Evolutionary conservation across 106 monocot genomes (phyloP).

Genomic region (Hemerocallis citrina): DNA sequence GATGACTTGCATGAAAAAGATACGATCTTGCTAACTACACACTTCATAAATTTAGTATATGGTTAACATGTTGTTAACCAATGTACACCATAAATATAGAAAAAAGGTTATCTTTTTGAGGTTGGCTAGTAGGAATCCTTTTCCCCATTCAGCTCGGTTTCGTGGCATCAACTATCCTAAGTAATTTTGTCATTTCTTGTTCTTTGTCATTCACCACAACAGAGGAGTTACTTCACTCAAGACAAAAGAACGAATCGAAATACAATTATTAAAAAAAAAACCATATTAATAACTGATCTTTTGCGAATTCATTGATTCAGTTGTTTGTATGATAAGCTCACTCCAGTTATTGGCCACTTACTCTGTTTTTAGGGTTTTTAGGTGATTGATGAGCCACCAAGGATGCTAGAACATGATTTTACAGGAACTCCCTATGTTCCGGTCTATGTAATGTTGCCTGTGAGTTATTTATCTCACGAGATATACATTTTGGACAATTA

Average conservation of each 20-base stretch:
- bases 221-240: not conserved
- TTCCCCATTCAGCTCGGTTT: too few relatives aligned
- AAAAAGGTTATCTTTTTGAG: too few relatives aligned
- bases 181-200: too few relatives aligned
- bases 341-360: conserved; percentile 1
- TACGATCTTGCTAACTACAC: not conserved
- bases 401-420: conserved; percentile 72
- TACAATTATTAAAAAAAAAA: not conserved
- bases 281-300: not conserved
- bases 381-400: conserved; percentile 28
- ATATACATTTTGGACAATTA: not conserved
- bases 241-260: not conserved
- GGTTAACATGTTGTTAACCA: too few relatives aligned
- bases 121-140: too few relatives aligned
- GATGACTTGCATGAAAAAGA: not conserved
- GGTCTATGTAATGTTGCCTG: conserved; percentile 92
- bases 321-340: not conserved
- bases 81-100: too few relatives aligned
- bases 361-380: conserved; percentile 7
- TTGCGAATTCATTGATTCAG: not conserved
- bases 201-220: not conserved
- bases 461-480: conserved; percentile 16
- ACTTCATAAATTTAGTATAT: not conserved
- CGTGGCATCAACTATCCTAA: too few relatives aligned
- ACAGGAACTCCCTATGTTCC: conserved; percentile 83